These are phyloP conservation scores for Hevea brasiliensis DNA, from an alignment of 345 rosid species.

Conservation along the genomic window DNA sequence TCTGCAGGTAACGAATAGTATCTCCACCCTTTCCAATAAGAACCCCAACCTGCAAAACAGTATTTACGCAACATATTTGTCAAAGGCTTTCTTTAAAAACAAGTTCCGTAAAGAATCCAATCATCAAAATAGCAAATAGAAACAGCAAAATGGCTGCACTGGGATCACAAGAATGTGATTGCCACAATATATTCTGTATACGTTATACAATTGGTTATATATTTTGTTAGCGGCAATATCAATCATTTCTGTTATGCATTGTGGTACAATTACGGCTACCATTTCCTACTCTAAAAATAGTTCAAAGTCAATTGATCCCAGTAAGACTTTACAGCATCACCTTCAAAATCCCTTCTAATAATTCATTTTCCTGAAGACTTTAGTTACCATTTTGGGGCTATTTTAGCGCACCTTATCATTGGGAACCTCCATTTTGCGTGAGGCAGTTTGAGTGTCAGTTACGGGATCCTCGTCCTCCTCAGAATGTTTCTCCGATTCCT, in stretches of 20 bases:
- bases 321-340: not conserved
- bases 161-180: not conserved
- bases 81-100: not conserved
- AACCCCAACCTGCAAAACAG: slow-evolving; percentile 69
- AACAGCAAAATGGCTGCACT: not conserved
- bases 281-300: not conserved
- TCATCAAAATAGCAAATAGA: not conserved
- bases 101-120: not conserved
- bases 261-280: not conserved
- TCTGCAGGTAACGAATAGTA: slow-evolving; percentile 73
- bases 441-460: slow-evolving; percentile 36
- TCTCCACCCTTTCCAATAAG: slow-evolving; percentile 96
- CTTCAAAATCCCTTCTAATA: not conserved
- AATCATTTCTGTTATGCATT: not conserved
- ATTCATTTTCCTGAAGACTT: too few species aligned
- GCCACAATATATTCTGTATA: too few species aligned
- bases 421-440: slow-evolving; percentile 75
- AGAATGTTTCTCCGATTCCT: slow-evolving; percentile 24
- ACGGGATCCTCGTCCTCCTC: slow-evolving; percentile 20
- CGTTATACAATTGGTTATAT: too few species aligned
- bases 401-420: slow-evolving; percentile 64
- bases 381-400: too few species aligned
- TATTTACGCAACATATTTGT: not conserved
- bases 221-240: not conserved
- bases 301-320: too few species aligned